Conservation (phyloP, 1,139 yeast species). For the Petasospora rhodanensis region DNA sequence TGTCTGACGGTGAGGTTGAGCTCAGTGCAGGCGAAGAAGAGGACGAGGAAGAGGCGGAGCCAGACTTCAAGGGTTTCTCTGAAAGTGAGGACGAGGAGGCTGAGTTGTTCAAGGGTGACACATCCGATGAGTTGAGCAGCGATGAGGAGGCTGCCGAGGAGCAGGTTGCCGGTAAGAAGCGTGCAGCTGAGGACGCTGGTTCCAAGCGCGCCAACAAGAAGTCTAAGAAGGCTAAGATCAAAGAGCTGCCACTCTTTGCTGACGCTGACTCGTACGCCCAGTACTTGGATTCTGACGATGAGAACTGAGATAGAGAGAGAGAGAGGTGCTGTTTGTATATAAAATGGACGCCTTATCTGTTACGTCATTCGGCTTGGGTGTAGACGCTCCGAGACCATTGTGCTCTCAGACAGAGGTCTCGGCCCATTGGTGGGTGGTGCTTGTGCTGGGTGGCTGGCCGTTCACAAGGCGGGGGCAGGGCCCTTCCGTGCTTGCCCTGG, state of each 20-base stretch:
- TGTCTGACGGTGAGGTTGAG: conserved; percentile 26
- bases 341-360: too few species aligned
- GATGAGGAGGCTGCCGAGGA: conserved; percentile 25
- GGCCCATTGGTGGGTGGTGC: too few species aligned
- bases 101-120: conserved; percentile 26
- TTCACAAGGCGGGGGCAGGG: too few species aligned
- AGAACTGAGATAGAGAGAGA: conserved; percentile 31
- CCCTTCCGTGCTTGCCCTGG: too few species aligned
- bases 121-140: conserved; percentile 28
- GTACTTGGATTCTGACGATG: conserved; percentile 63
- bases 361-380: too few species aligned
- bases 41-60: conserved; percentile 23
- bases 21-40: too few species aligned
- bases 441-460: too few species aligned
- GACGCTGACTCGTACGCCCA: conserved; percentile 86
- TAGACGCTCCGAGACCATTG: too few species aligned
- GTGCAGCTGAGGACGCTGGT: conserved; percentile 19
- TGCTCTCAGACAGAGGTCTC: too few species aligned
- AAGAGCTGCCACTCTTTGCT: conserved; percentile 79
- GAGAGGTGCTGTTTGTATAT: too few species aligned
- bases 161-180: conserved; percentile 21
- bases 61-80: conserved; percentile 21
- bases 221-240: conserved; percentile 52
- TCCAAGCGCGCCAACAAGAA: conserved; percentile 24
- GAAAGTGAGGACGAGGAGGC: conserved; percentile 26